Base-by-base conservation (phyloP, 2,329 filamentous ascomycete species). In the Monilinia fructigena region DNA sequence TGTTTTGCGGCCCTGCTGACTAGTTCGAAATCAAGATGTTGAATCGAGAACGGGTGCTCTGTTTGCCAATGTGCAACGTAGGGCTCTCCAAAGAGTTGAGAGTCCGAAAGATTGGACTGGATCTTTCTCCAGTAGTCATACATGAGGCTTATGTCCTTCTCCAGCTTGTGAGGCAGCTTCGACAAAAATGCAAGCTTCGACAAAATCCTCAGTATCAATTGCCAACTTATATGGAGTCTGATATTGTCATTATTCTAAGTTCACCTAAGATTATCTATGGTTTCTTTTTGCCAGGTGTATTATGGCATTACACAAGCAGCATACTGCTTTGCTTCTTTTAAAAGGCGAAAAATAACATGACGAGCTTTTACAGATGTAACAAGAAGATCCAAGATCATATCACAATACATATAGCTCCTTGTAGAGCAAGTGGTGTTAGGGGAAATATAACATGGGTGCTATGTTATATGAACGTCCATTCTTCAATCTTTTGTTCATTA, bases 391-490 rank as follows among this genome's bases (percentile, higher is more conserved):
- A 66, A 83, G 86, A 65, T 93, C 73, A 89, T 97, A 70, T 85
- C 52, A 83, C 83, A 68, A 97, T 75, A 93, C 93, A 89, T 85
- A 38, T 85, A 66, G 89, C 91, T 8, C 90, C 92, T 16, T 97
- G 94, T 76, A 88, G 91, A 66, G 93, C 92, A 23, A 93, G 90
- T 71, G 94, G 95, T 12, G 86, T 97, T 50, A 88, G 95, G 47
- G 94, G 94, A 42, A 89, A 68, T 97, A 96, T 79, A 99, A 98
- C 75, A 94, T 97, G 77, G 95, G 94, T n/a, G 93, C 96, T 67
- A 98, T 99, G 94, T 80, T 99, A 97, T 79, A 94, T 98, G 84
- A 96, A 95, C 73, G 94, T 97, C 40, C 40, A 93, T 98, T 58
- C 83, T 99, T 20, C 95, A 98, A 77, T 93, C 90, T 66, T 88